Base-by-base conservation (phyloP, 2,329 filamentous ascomycete species). In the Pseudopyricularia cyperi region DNA sequence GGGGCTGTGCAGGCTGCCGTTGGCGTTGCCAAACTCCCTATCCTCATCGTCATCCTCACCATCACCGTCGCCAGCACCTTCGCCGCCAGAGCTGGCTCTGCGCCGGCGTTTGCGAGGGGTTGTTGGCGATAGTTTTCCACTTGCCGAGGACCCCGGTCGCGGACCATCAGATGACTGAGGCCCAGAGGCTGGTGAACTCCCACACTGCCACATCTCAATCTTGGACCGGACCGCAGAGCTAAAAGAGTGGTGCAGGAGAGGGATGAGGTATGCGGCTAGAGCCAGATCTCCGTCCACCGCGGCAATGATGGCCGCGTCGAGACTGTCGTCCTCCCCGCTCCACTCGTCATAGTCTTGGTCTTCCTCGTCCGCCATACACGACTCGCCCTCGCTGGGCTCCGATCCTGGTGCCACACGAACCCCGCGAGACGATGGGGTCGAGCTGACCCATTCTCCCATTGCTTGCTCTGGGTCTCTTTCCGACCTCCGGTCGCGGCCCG, bases 261-360 rank as follows among this genome's bases (percentile, higher is more conserved):
- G 60, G 19, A 61, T 59, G 28, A 62, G 49, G 42, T 52, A 57
- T 0, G 58, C 59, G 1, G 60, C 60, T 2, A 62, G 55, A 4
- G 50, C 52, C 14, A 60, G 50, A 26, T 62, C 57, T 3, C 58
- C 57, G 26, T 58, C 56, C 7, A 61, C 55, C 0, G 57, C 59
- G 2, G 57, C 56, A 44, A 61, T 57, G 12, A 62, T 55, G 7
- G 57, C 54, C 1, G 54, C 56, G 39, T 62, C 60, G 11, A 62
- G 46, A 14, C 57, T 58, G 30, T 57, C 59, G 24, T 59, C 55
- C 22, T 59, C 55, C 5, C 55, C 56, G 7, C 57, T 58, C 56
- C 58, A 58, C 26, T 58, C 57, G 24, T 57, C 55, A 26, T 57
- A 56, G 9, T 59, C 52, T 1, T 57, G 53, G 15, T 55, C 55